Conservation (phyloP, 805 yeast species). For the Blastobotrys muscicola region DNA sequence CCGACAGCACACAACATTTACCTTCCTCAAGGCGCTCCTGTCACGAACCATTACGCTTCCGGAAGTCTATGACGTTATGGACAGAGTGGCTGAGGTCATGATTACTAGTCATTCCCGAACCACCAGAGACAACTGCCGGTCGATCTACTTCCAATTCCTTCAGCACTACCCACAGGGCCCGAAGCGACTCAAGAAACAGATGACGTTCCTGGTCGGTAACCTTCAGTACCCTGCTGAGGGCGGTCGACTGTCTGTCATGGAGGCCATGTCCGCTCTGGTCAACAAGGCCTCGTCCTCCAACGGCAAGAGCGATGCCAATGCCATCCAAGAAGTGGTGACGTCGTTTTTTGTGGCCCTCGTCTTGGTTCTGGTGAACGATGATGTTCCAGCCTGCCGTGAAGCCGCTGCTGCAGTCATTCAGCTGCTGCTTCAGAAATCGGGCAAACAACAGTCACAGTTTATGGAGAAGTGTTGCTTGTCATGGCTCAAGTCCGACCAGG, state of each 20-base stretch:
- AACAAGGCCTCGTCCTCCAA: slow-evolving; percentile 49
- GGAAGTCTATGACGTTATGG: slow-evolving; percentile 85
- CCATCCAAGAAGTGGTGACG: slow-evolving; percentile 33
- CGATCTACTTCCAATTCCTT: slow-evolving; percentile 72
- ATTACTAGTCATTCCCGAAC: slow-evolving; percentile 78
- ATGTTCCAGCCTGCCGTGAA: slow-evolving; percentile 69
- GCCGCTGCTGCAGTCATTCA: slow-evolving; percentile 60
- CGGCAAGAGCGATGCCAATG: slow-evolving; percentile 20
- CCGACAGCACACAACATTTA: slow-evolving; percentile 80
- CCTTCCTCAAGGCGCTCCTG: slow-evolving; percentile 70
- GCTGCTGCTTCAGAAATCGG: slow-evolving; percentile 42
- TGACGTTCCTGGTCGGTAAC: slow-evolving; percentile 71
- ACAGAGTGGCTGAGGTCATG: slow-evolving; percentile 71
- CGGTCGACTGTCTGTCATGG: slow-evolving; percentile 89
- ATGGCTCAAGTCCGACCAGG: slow-evolving; percentile 56
- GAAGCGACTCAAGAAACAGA: slow-evolving; percentile 73
- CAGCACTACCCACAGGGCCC: slow-evolving; percentile 93
- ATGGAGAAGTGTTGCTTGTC: slow-evolving; percentile 37
- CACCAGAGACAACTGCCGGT: slow-evolving; percentile 76
- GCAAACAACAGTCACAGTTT: slow-evolving; percentile 22
- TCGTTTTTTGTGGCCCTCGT: slow-evolving; percentile 80
- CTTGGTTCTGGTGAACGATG: slow-evolving; percentile 68
- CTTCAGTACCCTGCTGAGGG: slow-evolving; percentile 73
- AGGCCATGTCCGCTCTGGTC: slow-evolving; percentile 62
- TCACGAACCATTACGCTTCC: slow-evolving; percentile 67